Evolutionary conservation across 345 rosid species (phyloP), one percentile per base, ranked within the genome.

Genomic region (Syzygium oleosum): DNA sequence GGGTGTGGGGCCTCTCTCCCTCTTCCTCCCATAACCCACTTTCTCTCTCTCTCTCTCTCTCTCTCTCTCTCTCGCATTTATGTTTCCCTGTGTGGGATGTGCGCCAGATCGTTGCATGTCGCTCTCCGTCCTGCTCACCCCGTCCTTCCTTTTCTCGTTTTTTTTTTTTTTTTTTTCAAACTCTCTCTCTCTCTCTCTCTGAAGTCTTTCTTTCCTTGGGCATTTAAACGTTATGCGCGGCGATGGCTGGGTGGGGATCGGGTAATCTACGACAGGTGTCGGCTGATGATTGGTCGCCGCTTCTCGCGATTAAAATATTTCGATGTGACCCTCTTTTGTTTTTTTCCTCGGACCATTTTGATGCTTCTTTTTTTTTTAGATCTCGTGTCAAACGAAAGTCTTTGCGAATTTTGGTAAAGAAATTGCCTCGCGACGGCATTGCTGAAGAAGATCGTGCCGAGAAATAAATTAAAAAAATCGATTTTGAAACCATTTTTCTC

Each of bases 271-370:
- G 73, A 61, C 73, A 14, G 73, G 73, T 61, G 19, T 61, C 73
- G 19, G 38, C 38, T 29, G 0, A 61, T n/a, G 19, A 61, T 61
- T 61, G 73, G 34, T 34, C 10, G 1, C 34, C 73, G 4, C 38
- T n/a, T 61, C 19, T 29, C 29, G 19, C 17, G 34, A 31, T 27
- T 61, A 52, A 61, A 61, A 61, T 13, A 6, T 3, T n/a, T n/a
- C n/a, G 13, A 6, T n/a, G 6, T 5, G 2, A 58, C 29, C 3
- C 1, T 2, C 3, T 2, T 2, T 25, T 11, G 4, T 13, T 6
- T 14, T 12, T 27, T n/a, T 27, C 14, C 17, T 13, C 73, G 38
- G 73, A 13, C 7, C 7, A 43, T 6, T 43, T 6, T 43, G 46
- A 43, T 43, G 6, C 46, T 6, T 6, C 7, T 43, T 43, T 14